Conservation (phyloP, 768 basidiomycete species). For the Leccinum incarnatum region DNA sequence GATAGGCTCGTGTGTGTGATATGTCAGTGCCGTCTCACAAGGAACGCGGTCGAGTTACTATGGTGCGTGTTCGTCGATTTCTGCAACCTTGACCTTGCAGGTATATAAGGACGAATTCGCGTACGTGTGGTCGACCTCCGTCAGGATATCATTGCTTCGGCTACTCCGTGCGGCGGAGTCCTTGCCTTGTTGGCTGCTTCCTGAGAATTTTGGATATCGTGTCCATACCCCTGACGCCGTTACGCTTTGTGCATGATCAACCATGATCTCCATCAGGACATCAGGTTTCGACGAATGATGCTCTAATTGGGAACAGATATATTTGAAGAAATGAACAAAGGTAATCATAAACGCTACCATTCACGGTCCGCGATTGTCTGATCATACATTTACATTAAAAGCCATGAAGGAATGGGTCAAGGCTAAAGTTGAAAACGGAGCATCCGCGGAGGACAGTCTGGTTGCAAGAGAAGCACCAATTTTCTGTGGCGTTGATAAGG, state of each 20-base stretch:
- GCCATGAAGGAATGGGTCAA: conserved; percentile 25
- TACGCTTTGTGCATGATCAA: background rate
- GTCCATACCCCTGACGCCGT: background rate
- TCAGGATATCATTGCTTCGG: background rate
- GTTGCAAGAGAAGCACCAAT: conserved; percentile 36
- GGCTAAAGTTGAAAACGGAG: conserved; percentile 30
- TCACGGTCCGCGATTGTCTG: background rate
- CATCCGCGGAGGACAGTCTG: conserved; percentile 32
- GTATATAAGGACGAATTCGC: background rate
- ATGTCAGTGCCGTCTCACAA: no score
- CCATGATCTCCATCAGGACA: background rate
- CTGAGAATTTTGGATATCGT: background rate
- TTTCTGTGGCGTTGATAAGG: conserved; percentile 30
- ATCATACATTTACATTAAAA: conserved; percentile 22
- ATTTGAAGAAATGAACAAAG: background rate
- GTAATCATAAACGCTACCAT: background rate
- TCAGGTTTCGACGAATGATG: background rate
- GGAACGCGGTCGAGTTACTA: background rate
- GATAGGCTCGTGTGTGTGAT: background rate
- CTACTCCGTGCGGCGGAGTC: background rate
- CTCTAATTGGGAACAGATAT: background rate
- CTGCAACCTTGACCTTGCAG: background rate
- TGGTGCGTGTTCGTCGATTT: background rate
- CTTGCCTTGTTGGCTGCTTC: background rate
- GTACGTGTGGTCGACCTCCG: background rate